Evolutionary conservation across 2,329 filamentous ascomycete species (phyloP), one percentile per base, ranked within the genome.

Genomic region (Dactylellina haptotyla): DNA sequence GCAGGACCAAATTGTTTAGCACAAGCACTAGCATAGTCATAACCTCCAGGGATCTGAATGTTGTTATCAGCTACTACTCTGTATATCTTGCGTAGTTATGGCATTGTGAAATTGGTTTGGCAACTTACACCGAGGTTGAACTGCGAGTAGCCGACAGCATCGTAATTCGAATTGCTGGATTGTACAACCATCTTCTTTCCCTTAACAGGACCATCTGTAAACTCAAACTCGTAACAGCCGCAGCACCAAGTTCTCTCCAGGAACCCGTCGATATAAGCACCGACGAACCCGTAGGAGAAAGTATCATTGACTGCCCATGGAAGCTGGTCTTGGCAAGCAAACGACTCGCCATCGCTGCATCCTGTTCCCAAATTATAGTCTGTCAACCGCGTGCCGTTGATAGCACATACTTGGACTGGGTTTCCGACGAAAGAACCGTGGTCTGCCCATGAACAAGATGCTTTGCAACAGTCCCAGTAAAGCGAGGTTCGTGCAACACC

Each of bases 171-270:
- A 46, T 89, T 89, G 34, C 85, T 88, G 5, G 86, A 85, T 78
- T 89, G 87, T 14, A 89, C 84, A 58, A 89, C 82, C 85, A 89
- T 87, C 72, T 82, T 85, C 81, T 89, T 89, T 58, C 87, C 87
- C 25, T 81, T 80, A 16, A 87, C 82, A 2, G 75, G 39, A 6
- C 66, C 72, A 62, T 75, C 70, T 10, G 85, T 87, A 78, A 88
- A 88, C 12, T 85, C 86, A 64, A 88, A 80, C 79, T 86, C 83
- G 78, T 88, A 89, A 79, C 87, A 89, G 43, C 84, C 85, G 78
- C 88, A 90, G 81, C 88, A 90, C 86, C 87, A 89, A 12, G 81
- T 83, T 0, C 82, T 81, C 79, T 90, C 88, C 1, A 82, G 84
- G 43, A 84, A 83, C 16, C 86, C 86, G 1, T 79, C 78, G 75